Conservation (phyloP, 768 basidiomycete genomes). For the Boletus huronensis region DNA sequence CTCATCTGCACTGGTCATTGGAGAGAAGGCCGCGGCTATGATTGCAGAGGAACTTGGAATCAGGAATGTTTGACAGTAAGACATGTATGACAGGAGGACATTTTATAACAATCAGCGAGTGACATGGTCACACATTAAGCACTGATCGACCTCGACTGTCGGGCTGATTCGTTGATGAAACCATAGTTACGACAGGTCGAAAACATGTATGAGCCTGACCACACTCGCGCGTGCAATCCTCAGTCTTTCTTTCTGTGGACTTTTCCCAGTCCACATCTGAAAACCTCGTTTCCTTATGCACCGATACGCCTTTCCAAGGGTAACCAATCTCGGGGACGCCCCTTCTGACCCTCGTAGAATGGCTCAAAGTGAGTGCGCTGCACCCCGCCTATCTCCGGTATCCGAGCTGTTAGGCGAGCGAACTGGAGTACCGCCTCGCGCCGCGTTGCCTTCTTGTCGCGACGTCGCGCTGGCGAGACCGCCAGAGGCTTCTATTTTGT, state of each 20-base stretch:
- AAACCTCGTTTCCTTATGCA: too few relatives aligned
- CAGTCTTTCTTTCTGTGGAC: not conserved
- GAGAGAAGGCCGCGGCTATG: conserved; percentile 24
- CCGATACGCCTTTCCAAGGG: too few relatives aligned
- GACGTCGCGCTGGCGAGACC: not conserved
- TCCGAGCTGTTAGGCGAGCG: not conserved
- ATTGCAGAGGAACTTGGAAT: conserved; percentile 24
- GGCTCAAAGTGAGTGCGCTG: not conserved
- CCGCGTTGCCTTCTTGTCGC: not conserved
- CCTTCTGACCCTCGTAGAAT: too few relatives aligned
- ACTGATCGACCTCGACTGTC: too few relatives aligned
- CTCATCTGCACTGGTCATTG: conserved; percentile 24
- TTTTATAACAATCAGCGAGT: too few relatives aligned
- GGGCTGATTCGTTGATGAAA: too few relatives aligned
- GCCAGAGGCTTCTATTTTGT: not conserved
- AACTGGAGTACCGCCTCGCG: not conserved
- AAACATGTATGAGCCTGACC: too few relatives aligned
- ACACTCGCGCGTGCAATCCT: too few relatives aligned
- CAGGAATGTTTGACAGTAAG: conserved; percentile 5
- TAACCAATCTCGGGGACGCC: too few relatives aligned
- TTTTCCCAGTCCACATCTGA: not conserved
- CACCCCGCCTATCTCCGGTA: not conserved
- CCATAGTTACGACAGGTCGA: too few relatives aligned
- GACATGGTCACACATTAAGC: too few relatives aligned
- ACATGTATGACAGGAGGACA: not conserved